Evolutionary conservation across 371 early-diverging fungal genomes (phyloP).

Genomic region (Batrachochytrium dendrobatidis): DNA sequence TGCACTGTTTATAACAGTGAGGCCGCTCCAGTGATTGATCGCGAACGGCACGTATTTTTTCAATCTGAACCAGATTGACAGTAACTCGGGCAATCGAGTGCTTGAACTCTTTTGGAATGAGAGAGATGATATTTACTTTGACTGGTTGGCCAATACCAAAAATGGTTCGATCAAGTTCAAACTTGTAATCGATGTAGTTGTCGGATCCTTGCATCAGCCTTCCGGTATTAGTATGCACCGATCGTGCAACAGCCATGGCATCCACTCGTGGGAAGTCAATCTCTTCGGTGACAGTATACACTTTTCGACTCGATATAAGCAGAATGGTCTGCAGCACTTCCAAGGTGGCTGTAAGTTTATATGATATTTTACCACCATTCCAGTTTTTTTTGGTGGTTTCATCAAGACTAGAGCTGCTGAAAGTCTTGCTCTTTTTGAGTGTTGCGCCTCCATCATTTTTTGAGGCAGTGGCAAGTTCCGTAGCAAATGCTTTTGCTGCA

Average conservation of each 20-base stretch:
- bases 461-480: background rate
- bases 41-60: background rate
- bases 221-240: background rate
- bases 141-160: background rate
- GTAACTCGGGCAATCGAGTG: background rate
- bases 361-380: background rate
- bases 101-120: background rate
- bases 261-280: slow-evolving; percentile 1
- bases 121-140: background rate
- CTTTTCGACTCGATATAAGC: background rate
- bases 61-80: slow-evolving; percentile 2
- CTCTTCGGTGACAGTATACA: background rate
- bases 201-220: background rate
- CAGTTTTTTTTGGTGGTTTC: background rate
- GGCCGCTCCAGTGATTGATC: background rate
- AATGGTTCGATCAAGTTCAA: slow-evolving; percentile 1
- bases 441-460: background rate
- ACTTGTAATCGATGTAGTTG: background rate
- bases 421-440: background rate
- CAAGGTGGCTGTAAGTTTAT: slow-evolving; percentile 1
- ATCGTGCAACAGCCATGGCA: background rate
- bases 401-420: background rate
- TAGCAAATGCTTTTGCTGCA: background rate
- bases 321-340: background rate
- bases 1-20: background rate